Conservation (phyloP, 2,329 filamentous ascomycete genomes). For the Phaeophleospora eucalypticola region DNA sequence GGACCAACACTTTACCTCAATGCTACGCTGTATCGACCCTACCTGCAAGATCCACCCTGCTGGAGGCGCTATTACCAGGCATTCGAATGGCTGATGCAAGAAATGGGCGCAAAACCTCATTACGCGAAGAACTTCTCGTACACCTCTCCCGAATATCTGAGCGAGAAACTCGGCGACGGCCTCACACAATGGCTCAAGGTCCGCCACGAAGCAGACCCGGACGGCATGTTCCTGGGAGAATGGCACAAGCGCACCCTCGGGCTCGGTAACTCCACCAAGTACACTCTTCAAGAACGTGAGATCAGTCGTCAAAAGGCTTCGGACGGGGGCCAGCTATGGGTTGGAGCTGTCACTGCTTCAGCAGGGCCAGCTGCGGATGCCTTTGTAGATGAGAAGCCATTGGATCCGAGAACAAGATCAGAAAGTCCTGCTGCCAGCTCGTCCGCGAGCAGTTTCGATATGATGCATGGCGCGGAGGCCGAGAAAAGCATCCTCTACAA, state of each 20-base stretch:
- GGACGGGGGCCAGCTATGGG: conserved; percentile 43
- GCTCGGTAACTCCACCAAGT: conserved; percentile 30
- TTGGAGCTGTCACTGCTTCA: conserved; percentile 22
- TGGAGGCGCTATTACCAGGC: conserved; percentile 76
- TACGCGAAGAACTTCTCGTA: conserved; percentile 88
- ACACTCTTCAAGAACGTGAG: conserved; percentile 45
- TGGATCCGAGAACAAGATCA: conserved; percentile 14
- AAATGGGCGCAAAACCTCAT: conserved; percentile 76
- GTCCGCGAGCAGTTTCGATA: conserved; percentile 41
- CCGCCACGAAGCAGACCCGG: conserved; percentile 66
- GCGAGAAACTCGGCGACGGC: conserved; percentile 64
- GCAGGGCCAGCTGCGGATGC: conserved; percentile 25
- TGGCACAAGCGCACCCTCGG: conserved; percentile 76
- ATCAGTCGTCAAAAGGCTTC: conserved; percentile 31
- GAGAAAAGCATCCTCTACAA: conserved; percentile 31
- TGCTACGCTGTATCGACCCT: conserved; percentile 82
- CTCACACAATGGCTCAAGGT: conserved; percentile 65
- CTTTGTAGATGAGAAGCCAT: conserved; percentile 26
- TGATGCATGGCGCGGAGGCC: conserved; percentile 44
- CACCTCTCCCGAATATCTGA: conserved; percentile 56
- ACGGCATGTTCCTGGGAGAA: conserved; percentile 83
- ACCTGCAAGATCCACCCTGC: conserved; percentile 72
- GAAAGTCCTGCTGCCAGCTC: conserved; percentile 26
- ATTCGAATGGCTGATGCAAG: conserved; percentile 86
- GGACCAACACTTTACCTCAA: conserved; percentile 83